A percentile compares a stretch with the other conserved stretches of the same genome.
Evolutionary conservation across 495 filamentous ascomycete species (phyloP).

Genomic region (Clohesyomyces aquaticus): DNA sequence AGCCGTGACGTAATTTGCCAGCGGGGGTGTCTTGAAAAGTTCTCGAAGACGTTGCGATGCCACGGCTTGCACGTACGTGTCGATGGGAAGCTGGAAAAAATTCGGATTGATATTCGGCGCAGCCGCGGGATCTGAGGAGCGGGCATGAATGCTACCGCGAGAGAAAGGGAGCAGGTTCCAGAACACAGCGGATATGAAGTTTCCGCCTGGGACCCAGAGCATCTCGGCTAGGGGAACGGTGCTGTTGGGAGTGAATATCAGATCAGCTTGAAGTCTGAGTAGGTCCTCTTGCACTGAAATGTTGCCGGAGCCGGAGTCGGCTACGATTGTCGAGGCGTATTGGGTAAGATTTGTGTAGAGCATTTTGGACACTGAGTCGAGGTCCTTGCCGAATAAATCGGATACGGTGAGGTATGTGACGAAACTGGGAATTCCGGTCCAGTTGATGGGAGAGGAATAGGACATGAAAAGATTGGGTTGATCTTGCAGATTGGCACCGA

Average conservation of each 20-base stretch:
- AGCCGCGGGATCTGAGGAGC: not conserved
- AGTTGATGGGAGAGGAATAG: conserved; percentile 9
- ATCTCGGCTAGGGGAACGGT: conserved; percentile 27
- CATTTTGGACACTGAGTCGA: conserved; percentile 23
- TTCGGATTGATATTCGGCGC: conserved; percentile 27
- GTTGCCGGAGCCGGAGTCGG: conserved; percentile 47
- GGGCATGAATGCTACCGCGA: conserved; percentile 23
- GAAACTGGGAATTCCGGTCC: conserved; percentile 29
- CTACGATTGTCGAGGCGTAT: conserved; percentile 43
- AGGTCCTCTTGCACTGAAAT: conserved; percentile 34
- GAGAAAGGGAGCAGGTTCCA: conserved; percentile 34
- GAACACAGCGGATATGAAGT: conserved; percentile 5
- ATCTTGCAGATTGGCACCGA: conserved; percentile 33
- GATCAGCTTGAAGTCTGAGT: conserved; percentile 17
- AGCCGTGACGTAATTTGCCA: conserved; percentile 6
- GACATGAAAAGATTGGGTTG: conserved; percentile 25
- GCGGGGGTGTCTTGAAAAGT: conserved; percentile 17
- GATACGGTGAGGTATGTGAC: conserved; percentile 22
- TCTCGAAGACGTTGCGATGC: conserved; percentile 2
- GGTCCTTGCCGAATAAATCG: conserved; percentile 19
- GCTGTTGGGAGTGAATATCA: conserved; percentile 19
- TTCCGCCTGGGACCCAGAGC: conserved; percentile 14
- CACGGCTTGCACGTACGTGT: conserved; percentile 14
- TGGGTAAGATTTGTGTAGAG: conserved; percentile 43
- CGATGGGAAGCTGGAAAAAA: conserved; percentile 27